These are phyloP conservation scores for Sordariomycetes sp. DNA, from an alignment of 2,329 filamentous ascomycete species.

Conservation along the genomic window DNA sequence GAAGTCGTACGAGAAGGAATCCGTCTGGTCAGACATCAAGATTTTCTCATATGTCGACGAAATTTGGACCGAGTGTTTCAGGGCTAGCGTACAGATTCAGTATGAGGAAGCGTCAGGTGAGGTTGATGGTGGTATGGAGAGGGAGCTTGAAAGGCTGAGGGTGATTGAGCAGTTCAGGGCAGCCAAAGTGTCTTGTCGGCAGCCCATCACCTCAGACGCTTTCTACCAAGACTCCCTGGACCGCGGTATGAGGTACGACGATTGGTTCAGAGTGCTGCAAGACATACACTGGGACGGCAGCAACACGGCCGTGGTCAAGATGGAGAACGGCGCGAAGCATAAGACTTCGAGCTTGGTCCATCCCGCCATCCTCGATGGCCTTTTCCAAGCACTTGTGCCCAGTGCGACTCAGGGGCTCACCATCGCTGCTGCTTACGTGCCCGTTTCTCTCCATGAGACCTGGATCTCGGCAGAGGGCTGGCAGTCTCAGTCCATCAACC, in stretches of 20 bases:
- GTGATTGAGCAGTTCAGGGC: too few relatives aligned
- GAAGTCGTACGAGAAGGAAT: neutral
- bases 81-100: constrained; percentile 9
- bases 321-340: constrained; percentile 5
- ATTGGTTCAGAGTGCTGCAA: constrained; percentile 5
- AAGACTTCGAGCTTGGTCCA: constrained; percentile 19
- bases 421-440: too few relatives aligned
- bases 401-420: too few relatives aligned
- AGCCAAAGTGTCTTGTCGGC: neutral
- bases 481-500: neutral
- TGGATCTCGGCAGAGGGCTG: neutral
- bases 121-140: constrained; percentile 1
- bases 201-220: constrained; percentile 2
- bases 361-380: constrained; percentile 20
- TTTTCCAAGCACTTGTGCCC: too few relatives aligned
- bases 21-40: neutral
- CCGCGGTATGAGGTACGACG: constrained; percentile 9
- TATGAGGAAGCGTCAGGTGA: constrained; percentile 5
- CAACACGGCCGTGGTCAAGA: neutral
- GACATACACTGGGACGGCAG: neutral
- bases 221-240: constrained; percentile 8
- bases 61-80: too few relatives aligned
- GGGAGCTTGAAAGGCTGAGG: too few relatives aligned
- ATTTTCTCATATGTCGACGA: too few relatives aligned
- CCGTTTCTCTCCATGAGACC: neutral